Evolutionary conservation across 192 early-diverging fungal species (phyloP).

Genomic region (Dimargaris xerosporica): DNA sequence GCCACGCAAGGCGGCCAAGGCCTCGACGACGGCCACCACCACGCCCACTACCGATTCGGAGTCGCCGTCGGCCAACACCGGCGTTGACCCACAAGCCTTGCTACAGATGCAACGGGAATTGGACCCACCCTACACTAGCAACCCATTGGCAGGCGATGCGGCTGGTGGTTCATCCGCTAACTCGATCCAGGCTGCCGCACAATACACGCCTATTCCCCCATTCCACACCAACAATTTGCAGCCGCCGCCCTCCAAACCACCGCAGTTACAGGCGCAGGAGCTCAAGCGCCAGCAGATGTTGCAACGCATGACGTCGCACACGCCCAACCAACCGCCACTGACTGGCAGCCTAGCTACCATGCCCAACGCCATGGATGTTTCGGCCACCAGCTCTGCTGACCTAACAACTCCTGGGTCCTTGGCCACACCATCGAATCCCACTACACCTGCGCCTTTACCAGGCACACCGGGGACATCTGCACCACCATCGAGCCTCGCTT

Average conservation of each 20-base stretch:
- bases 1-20: background rate
- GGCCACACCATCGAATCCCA: background rate
- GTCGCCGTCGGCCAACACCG: no score
- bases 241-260: background rate
- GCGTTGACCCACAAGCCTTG: no score
- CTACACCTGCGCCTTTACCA: background rate
- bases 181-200: background rate
- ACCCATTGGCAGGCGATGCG: background rate
- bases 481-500: background rate
- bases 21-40: background rate
- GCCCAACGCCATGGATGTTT: background rate
- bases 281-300: slow-evolving; percentile 1
- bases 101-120: background rate
- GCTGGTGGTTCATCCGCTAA: background rate
- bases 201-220: background rate
- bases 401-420: background rate
- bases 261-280: slow-evolving; percentile 1
- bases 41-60: background rate
- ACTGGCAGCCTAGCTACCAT: background rate
- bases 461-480: background rate
- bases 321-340: background rate
- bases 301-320: background rate
- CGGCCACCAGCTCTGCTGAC: no score
- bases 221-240: slow-evolving; percentile 9
- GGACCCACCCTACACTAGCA: background rate